Base-by-base conservation (phyloP, 345 rosid genomes). In the Eucalyptus pauciflora region DNA sequence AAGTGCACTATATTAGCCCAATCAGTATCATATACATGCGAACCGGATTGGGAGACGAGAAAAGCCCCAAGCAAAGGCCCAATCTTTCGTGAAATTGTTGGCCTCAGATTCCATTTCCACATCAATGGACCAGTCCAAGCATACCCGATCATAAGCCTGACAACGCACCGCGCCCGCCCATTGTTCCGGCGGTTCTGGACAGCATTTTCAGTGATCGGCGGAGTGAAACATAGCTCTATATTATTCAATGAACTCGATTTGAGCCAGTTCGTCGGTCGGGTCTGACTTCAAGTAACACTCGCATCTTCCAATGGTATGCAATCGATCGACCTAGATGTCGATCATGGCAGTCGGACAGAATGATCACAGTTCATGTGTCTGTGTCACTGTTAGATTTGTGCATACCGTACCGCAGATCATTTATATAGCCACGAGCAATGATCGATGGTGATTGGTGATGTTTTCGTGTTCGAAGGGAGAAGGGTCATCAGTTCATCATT, bases 251-350 rank as follows among this genome's bases (percentile, higher is more conserved):
- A 64, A 64, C 76, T 33, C 20, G 41, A 64, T n/a, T 64, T 11
- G 7, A 33, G 12, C 43, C 46, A 17, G 25, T 17, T 71, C 46
- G 10, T 71, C 46, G 13, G 45, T 17, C 0, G 5, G 0, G 20
- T 64, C 76, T 64, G 33, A n/a, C 76, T 64, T n/a, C 76, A n/a
- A 64, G 76, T 2, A 15, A 64, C 20, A 2, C 20, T 64, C 6
- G 45, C 80, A 69, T 17, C 43, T 31, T 69, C 80, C 80, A 7
- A 9, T 31, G 0, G 24, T 20, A 5, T 33, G 25, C 81, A 37
- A 71, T 37, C 41, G 81, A 18, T 67, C 79, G 20, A 16, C 33
- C 79, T 15, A 0, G 79, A 8, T 31, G 79, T 31, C 43, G 79
- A 8, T 71, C 81, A 71, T 37, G 81, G 41, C 81, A 18, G 18